phyloP scores from a whole-genome alignment of 129 eudicot species.

The Pittosporum tobira region DNA sequence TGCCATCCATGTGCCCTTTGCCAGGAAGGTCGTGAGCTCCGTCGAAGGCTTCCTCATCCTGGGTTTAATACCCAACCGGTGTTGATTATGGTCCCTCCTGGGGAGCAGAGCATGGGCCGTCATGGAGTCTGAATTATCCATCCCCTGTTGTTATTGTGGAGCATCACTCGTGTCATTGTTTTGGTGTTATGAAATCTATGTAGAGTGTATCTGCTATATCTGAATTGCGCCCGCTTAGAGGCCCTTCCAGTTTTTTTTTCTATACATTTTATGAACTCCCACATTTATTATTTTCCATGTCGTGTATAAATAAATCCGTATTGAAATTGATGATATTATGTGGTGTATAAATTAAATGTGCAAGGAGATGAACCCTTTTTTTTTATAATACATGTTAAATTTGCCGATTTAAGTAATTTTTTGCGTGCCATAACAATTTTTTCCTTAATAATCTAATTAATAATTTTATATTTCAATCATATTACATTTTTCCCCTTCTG shows the following conservation, averaged over 20 bases:
- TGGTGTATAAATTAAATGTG: not conserved
- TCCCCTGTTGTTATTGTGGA: no score
- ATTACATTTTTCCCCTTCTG: no score
- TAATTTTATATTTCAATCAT: no score
- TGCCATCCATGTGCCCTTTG: slow-evolving; percentile 94
- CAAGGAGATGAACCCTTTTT: no score
- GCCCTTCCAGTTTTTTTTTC: no score
- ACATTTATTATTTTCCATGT: not conserved
- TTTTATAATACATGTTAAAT: no score
- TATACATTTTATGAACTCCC: not conserved
- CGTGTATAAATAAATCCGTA: slow-evolving; percentile 27
- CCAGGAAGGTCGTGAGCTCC: slow-evolving; percentile 95
- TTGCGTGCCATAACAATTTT: no score
- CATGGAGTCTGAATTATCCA: slow-evolving; percentile 18
- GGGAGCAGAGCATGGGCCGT: slow-evolving; percentile 75
- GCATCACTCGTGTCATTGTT: not conserved
- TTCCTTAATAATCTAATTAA: no score
- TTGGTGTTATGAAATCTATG: slow-evolving; percentile 2
- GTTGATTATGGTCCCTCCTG: slow-evolving; percentile 77
- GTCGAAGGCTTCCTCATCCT: slow-evolving; percentile 90
- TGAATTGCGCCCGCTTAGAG: no score
- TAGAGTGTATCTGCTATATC: not conserved
- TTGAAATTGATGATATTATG: not conserved
- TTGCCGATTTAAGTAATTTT: no score
- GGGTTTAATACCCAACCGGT: slow-evolving; percentile 56